phyloP scores from a whole-genome alignment of 1,284 basidiomycete species.

The Phenoliferia sp. region DNA sequence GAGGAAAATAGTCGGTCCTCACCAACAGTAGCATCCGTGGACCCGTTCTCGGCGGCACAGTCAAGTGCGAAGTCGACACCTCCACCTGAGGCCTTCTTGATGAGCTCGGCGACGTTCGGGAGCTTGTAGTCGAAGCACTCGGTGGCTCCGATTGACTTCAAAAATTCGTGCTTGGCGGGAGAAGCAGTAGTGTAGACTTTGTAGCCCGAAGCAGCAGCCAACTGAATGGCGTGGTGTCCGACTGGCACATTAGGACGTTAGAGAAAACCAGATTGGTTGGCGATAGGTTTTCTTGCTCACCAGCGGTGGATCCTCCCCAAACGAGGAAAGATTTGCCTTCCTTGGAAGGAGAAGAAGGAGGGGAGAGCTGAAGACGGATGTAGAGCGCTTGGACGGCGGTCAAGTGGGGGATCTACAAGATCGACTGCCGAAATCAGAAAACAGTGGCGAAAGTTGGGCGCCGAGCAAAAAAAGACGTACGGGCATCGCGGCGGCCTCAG shows the following conservation, averaged over 20 bases:
- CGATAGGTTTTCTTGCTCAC: conserved; percentile 36
- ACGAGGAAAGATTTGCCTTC: conserved; percentile 45
- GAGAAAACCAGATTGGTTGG: neutral
- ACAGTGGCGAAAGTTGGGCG: no score
- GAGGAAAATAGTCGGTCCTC: neutral
- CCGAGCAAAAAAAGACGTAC: neutral
- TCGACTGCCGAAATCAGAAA: no score
- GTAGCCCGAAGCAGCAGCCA: conserved; percentile 54
- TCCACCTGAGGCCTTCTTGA: conserved; percentile 15
- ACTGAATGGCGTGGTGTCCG: conserved; percentile 53
- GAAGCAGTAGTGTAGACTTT: conserved; percentile 56
- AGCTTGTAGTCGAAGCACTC: conserved; percentile 49
- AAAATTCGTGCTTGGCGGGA: conserved; percentile 45
- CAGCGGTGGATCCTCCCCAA: conserved; percentile 47
- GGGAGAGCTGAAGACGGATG: conserved; percentile 32
- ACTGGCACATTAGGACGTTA: no score
- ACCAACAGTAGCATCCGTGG: conserved; percentile 30
- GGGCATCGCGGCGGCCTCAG: neutral
- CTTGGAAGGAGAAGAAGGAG: conserved; percentile 37
- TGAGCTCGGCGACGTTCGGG: conserved; percentile 20
- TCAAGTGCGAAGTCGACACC: conserved; percentile 22
- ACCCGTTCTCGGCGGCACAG: conserved; percentile 30
- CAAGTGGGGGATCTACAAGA: neutral
- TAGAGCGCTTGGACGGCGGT: conserved; percentile 13
- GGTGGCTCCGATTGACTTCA: conserved; percentile 55